Evolutionary conservation across 1,284 basidiomycete species (phyloP).

Genomic region (Xerocomus alliaceus): DNA sequence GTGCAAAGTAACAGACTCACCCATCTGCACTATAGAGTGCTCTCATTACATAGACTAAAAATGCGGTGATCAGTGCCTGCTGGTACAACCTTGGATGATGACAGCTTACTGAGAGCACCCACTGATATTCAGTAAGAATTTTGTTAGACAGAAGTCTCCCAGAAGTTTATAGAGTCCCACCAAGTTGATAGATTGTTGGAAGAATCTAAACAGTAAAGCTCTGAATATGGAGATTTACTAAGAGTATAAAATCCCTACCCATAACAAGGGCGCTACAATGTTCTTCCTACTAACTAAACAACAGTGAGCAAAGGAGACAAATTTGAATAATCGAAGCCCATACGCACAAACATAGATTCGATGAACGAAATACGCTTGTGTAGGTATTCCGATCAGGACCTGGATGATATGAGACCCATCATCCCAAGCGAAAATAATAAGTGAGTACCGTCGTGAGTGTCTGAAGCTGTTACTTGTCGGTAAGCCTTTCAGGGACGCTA

Average conservation of each 20-base stretch:
- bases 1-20: conserved; percentile 1
- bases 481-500: background rate
- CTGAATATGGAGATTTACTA: background rate
- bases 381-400: background rate
- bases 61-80: background rate
- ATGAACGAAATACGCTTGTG: conserved; percentile 21
- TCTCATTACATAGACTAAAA: conserved; percentile 10
- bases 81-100: background rate
- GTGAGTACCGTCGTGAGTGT: background rate
- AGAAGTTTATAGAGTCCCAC: background rate
- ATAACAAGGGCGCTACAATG: conserved; percentile 8
- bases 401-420: conserved; percentile 4
- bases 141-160: background rate
- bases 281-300: conserved; percentile 15
- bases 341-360: conserved; percentile 21
- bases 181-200: conserved; percentile 1
- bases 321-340: background rate
- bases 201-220: background rate
- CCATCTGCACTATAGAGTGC: conserved; percentile 11
- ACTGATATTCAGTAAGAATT: background rate
- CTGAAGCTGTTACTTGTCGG: conserved; percentile 5
- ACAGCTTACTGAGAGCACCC: background rate
- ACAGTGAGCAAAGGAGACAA: background rate
- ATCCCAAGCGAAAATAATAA: no score
- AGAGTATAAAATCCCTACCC: conserved; percentile 8